Conservation (phyloP, 1,284 basidiomycete species). For the Polyporus tsugae region DNA sequence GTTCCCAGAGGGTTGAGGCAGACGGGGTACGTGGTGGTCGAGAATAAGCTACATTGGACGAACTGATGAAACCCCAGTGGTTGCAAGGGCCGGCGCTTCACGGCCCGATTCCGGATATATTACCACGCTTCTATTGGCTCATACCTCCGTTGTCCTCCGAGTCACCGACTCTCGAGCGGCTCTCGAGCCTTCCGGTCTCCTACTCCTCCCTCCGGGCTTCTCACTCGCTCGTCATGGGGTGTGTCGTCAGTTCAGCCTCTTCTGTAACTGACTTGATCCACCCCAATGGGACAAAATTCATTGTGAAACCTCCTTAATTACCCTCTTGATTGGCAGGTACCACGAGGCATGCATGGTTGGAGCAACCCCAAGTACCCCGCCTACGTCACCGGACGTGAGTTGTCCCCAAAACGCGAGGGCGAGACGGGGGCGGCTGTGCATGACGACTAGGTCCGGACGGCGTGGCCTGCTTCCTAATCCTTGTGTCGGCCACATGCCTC, state of each 20-base stretch:
- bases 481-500: neutral
- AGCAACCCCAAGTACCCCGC: neutral
- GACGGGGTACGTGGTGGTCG: neutral
- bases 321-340: neutral
- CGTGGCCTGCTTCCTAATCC: conserved; percentile 1
- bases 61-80: no score
- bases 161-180: neutral
- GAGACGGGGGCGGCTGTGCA: neutral
- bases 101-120: neutral
- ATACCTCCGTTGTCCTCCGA: neutral
- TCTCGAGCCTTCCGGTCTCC: neutral
- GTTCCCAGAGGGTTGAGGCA: no score
- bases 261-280: neutral
- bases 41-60: neutral
- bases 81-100: neutral
- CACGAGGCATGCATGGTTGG: neutral
- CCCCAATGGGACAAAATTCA: neutral
- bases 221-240: neutral
- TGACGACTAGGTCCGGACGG: conserved; percentile 1
- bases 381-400: neutral
- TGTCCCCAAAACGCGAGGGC: neutral
- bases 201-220: neutral
- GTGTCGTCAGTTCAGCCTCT: neutral
- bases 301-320: neutral
- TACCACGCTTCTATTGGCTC: neutral